phyloP scores from a whole-genome alignment of 176 grass and related monocot genomes.

The Poa pratensis region DNA sequence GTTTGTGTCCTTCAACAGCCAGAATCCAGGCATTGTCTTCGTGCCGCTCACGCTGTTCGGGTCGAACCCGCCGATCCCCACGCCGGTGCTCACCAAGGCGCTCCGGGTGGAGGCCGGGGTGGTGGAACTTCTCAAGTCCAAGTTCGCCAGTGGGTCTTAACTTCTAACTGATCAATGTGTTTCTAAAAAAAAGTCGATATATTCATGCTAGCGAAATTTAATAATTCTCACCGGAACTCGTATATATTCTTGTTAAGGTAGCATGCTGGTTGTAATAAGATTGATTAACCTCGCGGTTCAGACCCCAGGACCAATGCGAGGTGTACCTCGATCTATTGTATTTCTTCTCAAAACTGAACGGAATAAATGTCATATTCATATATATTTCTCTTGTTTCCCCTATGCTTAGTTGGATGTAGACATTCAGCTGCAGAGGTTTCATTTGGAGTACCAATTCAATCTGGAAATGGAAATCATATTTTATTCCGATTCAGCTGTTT shows the following conservation, averaged over 20 bases:
- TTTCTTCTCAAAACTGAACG: too few species aligned
- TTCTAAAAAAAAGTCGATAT: background rate
- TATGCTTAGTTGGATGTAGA: too few species aligned
- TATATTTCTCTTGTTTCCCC: too few species aligned
- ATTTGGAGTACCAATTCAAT: too few species aligned
- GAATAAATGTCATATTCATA: too few species aligned
- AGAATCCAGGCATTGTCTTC: constrained; percentile 54
- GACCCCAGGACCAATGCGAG: background rate
- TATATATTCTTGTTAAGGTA: background rate
- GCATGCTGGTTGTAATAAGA: background rate
- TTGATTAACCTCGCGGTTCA: background rate
- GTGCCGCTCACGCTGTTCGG: constrained; percentile 52
- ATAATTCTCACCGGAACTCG: background rate
- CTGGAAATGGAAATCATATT: too few species aligned
- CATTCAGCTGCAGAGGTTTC: too few species aligned
- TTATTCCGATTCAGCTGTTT: too few species aligned
- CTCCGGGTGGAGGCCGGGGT: constrained; percentile 51
- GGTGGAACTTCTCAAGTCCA: constrained; percentile 59
- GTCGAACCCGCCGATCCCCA: constrained; percentile 55
- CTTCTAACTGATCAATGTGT: too few species aligned
- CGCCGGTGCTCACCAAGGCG: constrained; percentile 58
- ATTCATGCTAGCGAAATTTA: background rate
- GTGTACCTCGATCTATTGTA: too few species aligned
- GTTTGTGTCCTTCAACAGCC: constrained; percentile 72
- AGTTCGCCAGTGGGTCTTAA: constrained; percentile 35